These are phyloP conservation scores for Tarenaya hassleriana DNA, from an alignment of 345 rosid genomes.

Conservation along the genomic window DNA sequence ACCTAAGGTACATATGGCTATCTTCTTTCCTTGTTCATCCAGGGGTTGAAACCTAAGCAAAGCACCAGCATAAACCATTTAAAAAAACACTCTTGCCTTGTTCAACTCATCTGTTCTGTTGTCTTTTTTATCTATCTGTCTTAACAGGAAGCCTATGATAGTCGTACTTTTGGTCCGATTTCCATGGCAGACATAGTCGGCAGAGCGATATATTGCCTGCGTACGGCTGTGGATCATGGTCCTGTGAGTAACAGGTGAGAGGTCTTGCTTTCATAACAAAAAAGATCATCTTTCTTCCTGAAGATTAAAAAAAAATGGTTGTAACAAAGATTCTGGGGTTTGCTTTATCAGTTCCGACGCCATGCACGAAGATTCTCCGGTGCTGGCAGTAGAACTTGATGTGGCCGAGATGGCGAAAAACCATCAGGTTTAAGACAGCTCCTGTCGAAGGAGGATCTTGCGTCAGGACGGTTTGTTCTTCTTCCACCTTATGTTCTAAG, in stretches of 20 bases:
- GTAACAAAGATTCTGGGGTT: slow-evolving; percentile 1
- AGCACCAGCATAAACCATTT: too few species aligned
- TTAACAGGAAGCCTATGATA: slow-evolving; percentile 81
- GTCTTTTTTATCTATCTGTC: too few species aligned
- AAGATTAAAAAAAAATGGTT: slow-evolving; percentile 2
- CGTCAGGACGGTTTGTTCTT: too few species aligned
- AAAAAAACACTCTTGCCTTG: too few species aligned
- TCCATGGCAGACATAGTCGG: slow-evolving; percentile 67
- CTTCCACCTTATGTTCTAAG: too few species aligned
- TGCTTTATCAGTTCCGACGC: slow-evolving; percentile 44
- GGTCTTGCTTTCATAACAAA: neutral
- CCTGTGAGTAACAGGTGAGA: slow-evolving; percentile 82
- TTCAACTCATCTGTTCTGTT: neutral
- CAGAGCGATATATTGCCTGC: slow-evolving; percentile 71
- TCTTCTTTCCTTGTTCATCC: slow-evolving; percentile 8
- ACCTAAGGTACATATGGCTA: slow-evolving; percentile 54
- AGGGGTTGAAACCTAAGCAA: slow-evolving; percentile 57
- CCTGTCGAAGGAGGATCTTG: too few species aligned
- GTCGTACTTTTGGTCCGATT: slow-evolving; percentile 85
- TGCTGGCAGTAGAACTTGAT: slow-evolving; percentile 80
- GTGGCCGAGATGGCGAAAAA: slow-evolving; percentile 82
- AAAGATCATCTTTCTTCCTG: neutral
- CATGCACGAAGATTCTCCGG: slow-evolving; percentile 63
- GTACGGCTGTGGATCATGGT: slow-evolving; percentile 87
- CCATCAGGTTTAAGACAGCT: slow-evolving; percentile 50